Evolutionary conservation across 139 green algal genomes (phyloP).

Genomic region (Asterochloris erici): DNA sequence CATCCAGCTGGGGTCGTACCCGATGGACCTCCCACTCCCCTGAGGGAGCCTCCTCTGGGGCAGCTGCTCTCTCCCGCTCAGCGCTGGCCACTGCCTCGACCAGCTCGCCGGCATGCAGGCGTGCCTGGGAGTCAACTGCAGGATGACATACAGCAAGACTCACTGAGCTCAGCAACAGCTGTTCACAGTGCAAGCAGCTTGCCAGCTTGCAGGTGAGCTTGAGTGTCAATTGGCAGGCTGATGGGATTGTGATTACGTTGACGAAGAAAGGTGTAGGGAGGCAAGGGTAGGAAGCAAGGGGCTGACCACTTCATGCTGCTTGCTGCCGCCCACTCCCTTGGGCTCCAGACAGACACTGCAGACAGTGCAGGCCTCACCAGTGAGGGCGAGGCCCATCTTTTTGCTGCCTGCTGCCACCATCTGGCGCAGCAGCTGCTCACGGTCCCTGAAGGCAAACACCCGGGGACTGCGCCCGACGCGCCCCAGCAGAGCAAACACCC

Average conservation of each 20-base stretch:
- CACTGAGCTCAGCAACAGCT: background rate
- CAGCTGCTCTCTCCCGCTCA: conserved; percentile 26
- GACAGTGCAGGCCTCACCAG: conserved; percentile 7
- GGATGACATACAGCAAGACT: background rate
- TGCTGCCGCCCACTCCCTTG: too few species aligned
- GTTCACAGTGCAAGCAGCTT: background rate
- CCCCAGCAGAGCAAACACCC: conserved; percentile 51
- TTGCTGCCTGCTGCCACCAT: conserved; percentile 27
- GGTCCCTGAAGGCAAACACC: conserved; percentile 38
- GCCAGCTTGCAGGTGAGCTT: conserved; percentile 16
- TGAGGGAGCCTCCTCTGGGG: conserved; percentile 39
- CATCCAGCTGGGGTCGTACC: conserved; percentile 13
- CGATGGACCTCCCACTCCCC: conserved; percentile 57
- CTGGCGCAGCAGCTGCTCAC: conserved; percentile 34
- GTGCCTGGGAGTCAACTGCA: conserved; percentile 15
- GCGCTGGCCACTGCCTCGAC: conserved; percentile 27
- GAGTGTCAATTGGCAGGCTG: conserved; percentile 11
- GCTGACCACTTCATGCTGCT: too few species aligned
- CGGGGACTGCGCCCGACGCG: conserved; percentile 34
- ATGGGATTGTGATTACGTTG: too few species aligned
- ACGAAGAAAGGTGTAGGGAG: too few species aligned
- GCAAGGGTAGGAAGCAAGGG: too few species aligned
- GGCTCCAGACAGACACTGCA: background rate
- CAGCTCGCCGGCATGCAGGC: conserved; percentile 16
- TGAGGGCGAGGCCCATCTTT: conserved; percentile 29